Evolutionary conservation across 1,139 yeast genomes (phyloP), one percentile per base, ranked within the genome.

Genomic region (Candida mesenterica): DNA sequence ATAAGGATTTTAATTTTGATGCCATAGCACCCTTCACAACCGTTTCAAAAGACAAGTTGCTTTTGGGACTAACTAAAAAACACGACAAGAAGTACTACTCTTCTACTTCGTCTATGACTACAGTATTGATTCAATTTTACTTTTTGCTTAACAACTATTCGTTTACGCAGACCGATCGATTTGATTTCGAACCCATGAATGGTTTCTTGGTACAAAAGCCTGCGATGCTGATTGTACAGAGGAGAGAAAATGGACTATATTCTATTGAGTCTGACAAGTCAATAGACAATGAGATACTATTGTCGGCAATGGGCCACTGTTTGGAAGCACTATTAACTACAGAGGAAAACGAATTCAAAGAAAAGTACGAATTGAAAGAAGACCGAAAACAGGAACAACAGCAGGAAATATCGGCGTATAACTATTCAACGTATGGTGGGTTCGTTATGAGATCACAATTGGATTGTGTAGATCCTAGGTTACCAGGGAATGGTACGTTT

Each of bases 401-500:
- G 9, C 33, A 31, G 16, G 34, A 34, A 6, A 16, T 19, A 43
- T 46, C 60, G 38, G 52, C 58, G 3, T 90, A 89, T 53, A 92
- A 89, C 52, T 89, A 87, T 58, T 79, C 95, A 4, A 62, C 68
- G 24, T 65, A 77, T 41, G 90, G 82, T 1, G 70, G 73, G 28
- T 85, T 92, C 46, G 56, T 92, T 18, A 73, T 92, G 78, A 69
- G 98, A 45, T 90, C 97, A 0, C 98, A 92, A 57, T 68, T 92
- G 41, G 98, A 92, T 59, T 89, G 97, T 45, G 68, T 71, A 43
- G 92, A 88, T 55, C 62, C 70, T 0, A 61, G 87, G 23, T 65
- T 92, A 17, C 97, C 97, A 0, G 96, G 96, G 0, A 82, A 84
- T 9, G 97, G 97, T 0, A 81, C 89, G 1, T 92, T 92, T 67